These are phyloP conservation scores for Rhizophagus prolifer DNA, from an alignment of 192 early-diverging fungal species.

Conservation along the genomic window DNA sequence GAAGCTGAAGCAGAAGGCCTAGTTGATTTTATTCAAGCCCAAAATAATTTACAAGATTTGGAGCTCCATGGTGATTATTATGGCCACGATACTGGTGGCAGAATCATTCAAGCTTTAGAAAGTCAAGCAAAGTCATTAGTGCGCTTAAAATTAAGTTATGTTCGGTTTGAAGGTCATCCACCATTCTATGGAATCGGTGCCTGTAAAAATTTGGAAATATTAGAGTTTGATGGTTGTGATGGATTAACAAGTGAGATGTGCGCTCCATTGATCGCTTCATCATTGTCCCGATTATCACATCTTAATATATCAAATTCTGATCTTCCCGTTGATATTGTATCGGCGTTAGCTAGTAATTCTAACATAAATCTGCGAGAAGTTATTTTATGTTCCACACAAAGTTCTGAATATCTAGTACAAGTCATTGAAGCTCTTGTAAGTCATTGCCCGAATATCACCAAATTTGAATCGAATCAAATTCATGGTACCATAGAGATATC, in stretches of 20 bases:
- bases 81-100: conserved; percentile 11
- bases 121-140: conserved; percentile 9
- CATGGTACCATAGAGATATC: conserved; percentile 11
- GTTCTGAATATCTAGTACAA: conserved; percentile 5
- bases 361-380: conserved; percentile 3
- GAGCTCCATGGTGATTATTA: conserved; percentile 18
- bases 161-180: conserved; percentile 14
- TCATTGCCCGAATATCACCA: conserved; percentile 9
- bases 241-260: conserved; percentile 17
- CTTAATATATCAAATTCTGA: conserved; percentile 17
- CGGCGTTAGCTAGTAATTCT: background rate
- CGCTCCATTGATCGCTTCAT: background rate
- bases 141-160: conserved; percentile 10
- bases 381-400: conserved; percentile 11
- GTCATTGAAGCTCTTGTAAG: conserved; percentile 4
- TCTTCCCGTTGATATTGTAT: conserved; percentile 13
- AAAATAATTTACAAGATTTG: conserved; percentile 17
- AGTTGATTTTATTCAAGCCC: conserved; percentile 11
- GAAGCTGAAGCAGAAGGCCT: conserved; percentile 6
- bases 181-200: conserved; percentile 13
- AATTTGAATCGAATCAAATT: conserved; percentile 20
- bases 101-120: conserved; percentile 8
- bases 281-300: conserved; percentile 1
- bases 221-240: conserved; percentile 23
- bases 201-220: conserved; percentile 9